phyloP scores from a whole-genome alignment of 768 basidiomycete species.

The Astraeus odoratus region DNA sequence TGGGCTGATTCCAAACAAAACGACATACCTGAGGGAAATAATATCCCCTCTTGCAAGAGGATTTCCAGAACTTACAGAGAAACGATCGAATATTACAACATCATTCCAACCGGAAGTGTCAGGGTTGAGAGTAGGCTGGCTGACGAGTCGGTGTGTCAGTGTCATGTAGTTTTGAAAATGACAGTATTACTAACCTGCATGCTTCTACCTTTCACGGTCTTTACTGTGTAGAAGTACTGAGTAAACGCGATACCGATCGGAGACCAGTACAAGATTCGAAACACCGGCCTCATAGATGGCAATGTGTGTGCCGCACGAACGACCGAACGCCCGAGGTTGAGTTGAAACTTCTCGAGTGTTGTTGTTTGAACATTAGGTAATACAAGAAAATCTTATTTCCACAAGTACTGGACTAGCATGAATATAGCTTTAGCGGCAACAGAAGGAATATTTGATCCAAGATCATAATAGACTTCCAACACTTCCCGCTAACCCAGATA shows the following conservation, averaged over 20 bases:
- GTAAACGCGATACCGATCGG: constrained; percentile 45
- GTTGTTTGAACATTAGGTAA: too few species aligned
- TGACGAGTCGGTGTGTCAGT: constrained; percentile 24
- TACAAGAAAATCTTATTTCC: too few species aligned
- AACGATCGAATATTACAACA: constrained; percentile 55
- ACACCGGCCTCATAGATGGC: neutral
- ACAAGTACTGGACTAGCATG: too few species aligned
- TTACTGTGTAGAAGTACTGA: constrained; percentile 45
- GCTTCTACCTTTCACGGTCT: constrained; percentile 53
- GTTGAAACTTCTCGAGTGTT: too few species aligned
- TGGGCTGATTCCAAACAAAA: neutral
- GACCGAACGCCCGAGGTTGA: neutral
- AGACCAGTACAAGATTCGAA: constrained; percentile 46
- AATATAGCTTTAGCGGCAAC: too few species aligned
- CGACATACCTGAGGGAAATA: constrained; percentile 49
- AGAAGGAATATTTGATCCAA: too few species aligned
- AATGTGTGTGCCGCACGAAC: too few species aligned
- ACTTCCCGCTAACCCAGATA: too few species aligned
- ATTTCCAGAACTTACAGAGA: constrained; percentile 29
- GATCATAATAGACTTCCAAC: too few species aligned
- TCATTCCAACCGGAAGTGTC: constrained; percentile 57
- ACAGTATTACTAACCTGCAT: constrained; percentile 55
- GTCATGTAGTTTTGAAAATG: neutral
- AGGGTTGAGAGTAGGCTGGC: constrained; percentile 68
- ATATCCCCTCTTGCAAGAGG: constrained; percentile 53